phyloP scores from a whole-genome alignment of 768 basidiomycete genomes.

The Holtermannia corniformis region DNA sequence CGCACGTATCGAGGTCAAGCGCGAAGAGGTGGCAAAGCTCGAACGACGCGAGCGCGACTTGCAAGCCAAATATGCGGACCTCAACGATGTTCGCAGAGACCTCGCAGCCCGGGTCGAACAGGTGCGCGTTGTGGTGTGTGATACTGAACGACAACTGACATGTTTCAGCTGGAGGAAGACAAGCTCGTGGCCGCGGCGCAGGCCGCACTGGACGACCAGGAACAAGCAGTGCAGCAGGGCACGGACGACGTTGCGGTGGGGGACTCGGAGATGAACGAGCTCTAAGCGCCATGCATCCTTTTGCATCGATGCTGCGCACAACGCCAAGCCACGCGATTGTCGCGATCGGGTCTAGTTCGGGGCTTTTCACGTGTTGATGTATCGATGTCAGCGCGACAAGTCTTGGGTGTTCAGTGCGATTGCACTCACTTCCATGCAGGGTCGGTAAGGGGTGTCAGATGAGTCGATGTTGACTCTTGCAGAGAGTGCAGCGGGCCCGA shows the following conservation, averaged over 20 bases:
- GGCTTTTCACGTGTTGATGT: too few relatives aligned
- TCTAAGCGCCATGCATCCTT: conserved; percentile 8
- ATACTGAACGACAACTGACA: conserved; percentile 39
- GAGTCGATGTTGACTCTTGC: too few relatives aligned
- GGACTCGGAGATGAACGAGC: conserved; percentile 22
- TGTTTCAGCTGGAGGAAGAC: conserved; percentile 66
- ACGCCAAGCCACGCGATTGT: too few relatives aligned
- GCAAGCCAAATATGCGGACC: conserved; percentile 75
- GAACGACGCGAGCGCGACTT: conserved; percentile 65
- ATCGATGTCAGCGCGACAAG: too few relatives aligned
- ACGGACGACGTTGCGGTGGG: conserved; percentile 11
- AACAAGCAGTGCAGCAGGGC: conserved; percentile 13
- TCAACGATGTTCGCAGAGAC: conserved; percentile 53
- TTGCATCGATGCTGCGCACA: not conserved
- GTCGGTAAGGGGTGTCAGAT: too few relatives aligned
- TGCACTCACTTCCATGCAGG: too few relatives aligned
- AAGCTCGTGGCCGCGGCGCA: conserved; percentile 39
- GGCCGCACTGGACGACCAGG: conserved; percentile 38
- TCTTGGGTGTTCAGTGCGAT: too few relatives aligned
- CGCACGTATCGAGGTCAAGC: conserved; percentile 62
- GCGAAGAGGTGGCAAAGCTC: conserved; percentile 76
- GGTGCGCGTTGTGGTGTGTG: conserved; percentile 16
- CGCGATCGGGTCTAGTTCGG: too few relatives aligned
- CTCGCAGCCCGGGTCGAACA: conserved; percentile 33
- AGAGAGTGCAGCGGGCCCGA: too few relatives aligned